phyloP scores from a whole-genome alignment of 192 early-diverging fungal genomes.

The Borealophlyctis nickersoniae region DNA sequence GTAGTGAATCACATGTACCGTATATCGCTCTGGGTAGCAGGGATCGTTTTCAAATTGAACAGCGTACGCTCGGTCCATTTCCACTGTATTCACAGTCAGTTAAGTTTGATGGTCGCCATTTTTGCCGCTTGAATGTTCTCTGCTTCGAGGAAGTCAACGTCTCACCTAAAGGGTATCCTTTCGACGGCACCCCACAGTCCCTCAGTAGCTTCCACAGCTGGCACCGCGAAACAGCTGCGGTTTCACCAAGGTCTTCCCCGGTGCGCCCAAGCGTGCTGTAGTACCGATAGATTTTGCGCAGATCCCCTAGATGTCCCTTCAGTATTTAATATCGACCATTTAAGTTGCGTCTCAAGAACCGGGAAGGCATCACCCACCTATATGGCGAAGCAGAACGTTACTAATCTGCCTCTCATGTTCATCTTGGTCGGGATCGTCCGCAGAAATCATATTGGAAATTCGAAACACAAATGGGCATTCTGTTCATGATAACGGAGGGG shows the following conservation, averaged over 20 bases:
- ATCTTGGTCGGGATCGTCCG: constrained; percentile 19
- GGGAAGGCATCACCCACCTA: constrained; percentile 1
- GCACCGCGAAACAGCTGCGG: constrained; percentile 23
- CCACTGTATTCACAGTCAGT: constrained; percentile 16
- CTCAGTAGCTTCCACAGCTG: constrained; percentile 44
- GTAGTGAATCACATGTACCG: constrained; percentile 32
- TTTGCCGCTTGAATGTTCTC: constrained; percentile 15
- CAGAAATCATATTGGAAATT: constrained; percentile 19
- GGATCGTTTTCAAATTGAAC: constrained; percentile 29
- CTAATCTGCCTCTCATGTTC: constrained; percentile 35
- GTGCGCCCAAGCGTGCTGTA: constrained; percentile 22
- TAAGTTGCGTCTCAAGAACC: background rate
- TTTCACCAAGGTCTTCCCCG: background rate
- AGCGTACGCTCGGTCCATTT: constrained; percentile 43
- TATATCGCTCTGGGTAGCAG: constrained; percentile 18
- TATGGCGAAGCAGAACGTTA: constrained; percentile 43
- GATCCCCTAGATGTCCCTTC: constrained; percentile 13
- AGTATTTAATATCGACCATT: no score
- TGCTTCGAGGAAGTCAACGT: no score
- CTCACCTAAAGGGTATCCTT: constrained; percentile 32
- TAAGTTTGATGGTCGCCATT: no score
- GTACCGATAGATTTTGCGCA: constrained; percentile 39
- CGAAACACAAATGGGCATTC: constrained; percentile 40
- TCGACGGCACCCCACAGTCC: constrained; percentile 28
- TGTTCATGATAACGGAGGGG: constrained; percentile 2